These are phyloP conservation scores for Suhomyces guaymorum DNA, from an alignment of 1,139 yeast genomes.

Conservation along the genomic window DNA sequence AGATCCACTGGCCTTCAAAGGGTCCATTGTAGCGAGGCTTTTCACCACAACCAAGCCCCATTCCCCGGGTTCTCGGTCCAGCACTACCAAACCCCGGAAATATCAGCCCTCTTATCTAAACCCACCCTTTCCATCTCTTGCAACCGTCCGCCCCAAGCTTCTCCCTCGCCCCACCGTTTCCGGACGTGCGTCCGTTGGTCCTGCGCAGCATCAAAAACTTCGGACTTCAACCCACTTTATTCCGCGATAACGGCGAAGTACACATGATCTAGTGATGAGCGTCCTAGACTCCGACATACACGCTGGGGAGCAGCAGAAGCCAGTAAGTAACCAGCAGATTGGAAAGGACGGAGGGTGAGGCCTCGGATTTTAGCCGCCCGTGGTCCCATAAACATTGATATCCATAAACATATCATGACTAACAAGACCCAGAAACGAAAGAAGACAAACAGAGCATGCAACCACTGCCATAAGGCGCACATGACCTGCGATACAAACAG, in stretches of 20 bases:
- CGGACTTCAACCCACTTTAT: neutral
- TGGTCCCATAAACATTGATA: too few relatives aligned
- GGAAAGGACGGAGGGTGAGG: too few relatives aligned
- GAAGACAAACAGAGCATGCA: conserved; percentile 81
- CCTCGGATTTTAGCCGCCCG: too few relatives aligned
- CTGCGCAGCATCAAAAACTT: conserved; percentile 1
- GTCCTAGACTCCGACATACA: conserved; percentile 2
- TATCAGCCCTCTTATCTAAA: too few relatives aligned
- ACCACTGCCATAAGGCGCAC: conserved; percentile 83
- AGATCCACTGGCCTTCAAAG: too few relatives aligned
- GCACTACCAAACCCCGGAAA: too few relatives aligned
- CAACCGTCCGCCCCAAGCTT: too few relatives aligned
- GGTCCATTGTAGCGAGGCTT: too few relatives aligned
- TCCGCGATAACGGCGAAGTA: neutral
- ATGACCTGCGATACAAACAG: conserved; percentile 79
- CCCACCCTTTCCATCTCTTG: too few relatives aligned
- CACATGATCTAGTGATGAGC: conserved; percentile 6
- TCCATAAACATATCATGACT: neutral
- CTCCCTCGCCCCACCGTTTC: conserved; percentile 2
- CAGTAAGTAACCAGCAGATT: too few relatives aligned
- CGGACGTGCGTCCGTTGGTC: neutral
- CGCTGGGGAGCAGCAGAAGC: conserved; percentile 6
- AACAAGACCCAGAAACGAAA: conserved; percentile 33
- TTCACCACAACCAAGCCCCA: too few relatives aligned
- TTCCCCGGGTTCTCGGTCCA: too few relatives aligned